Base-by-base conservation (phyloP, 768 basidiomycete genomes). In the Pleurotus giganteus region DNA sequence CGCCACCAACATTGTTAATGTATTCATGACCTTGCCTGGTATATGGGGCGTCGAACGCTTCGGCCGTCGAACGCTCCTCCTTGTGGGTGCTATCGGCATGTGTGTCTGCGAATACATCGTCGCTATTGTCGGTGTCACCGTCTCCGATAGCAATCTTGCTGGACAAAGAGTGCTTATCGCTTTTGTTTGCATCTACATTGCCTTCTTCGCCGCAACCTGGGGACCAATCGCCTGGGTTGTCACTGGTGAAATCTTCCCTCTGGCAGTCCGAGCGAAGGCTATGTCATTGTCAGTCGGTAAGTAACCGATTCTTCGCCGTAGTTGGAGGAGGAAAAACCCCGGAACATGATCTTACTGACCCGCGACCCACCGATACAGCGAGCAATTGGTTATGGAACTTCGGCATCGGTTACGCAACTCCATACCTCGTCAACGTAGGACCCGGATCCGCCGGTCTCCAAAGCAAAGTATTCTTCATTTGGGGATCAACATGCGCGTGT, bases 391-490 rank as follows among this genome's bases (percentile, higher is more conserved):
- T 89, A 47, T 91, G 86, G 85, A 92, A 93, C 71, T 89, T 86
- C 58, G 86, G 73, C 59, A 86, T 91, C 64, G 79, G 78, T 59
- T 36, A 56, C 15, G 47, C 55, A 74, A 72, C 77, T 2, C 86
- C 88, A 2, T 85, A 80, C 57, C 75, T 88, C 37, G 85, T 88
- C 58, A 70, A 81, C 53, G 66, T 65, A 47, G 68, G 66, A 21
- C 56, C 66, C 29, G 80, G 77, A 12, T 74, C 79, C 58, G 80
- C 77, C 8, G 71, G 72, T 51, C 81, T 91, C 31, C 75, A 79
- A 47, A 75, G 77, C 42, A 89, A 88, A 66, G 89, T 92, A 64
- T 94, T 94, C 83, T 93, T 92, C 76, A 80, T 94, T 68, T 94
- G 91, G 91, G 75, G 75, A 19, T 70, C 70, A 24, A 87, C 84